These are phyloP conservation scores for Coccomyxa subellipsoidea DNA, from an alignment of 163 green algal species.

Conservation along the genomic window DNA sequence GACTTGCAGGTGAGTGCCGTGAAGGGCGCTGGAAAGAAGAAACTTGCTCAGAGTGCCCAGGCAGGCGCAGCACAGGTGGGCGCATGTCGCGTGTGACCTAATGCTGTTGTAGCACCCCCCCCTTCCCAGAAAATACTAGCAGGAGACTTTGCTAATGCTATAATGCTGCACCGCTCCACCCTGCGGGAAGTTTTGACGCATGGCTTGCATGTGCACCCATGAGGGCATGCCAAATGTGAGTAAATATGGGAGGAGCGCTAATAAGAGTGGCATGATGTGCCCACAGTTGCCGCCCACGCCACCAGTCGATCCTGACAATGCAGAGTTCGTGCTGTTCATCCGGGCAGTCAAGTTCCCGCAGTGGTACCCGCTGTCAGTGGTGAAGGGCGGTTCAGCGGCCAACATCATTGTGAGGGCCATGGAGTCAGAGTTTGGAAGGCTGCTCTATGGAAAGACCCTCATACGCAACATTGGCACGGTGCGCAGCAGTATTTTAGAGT, in stretches of 20 bases:
- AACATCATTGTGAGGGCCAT: slow-evolving; percentile 68
- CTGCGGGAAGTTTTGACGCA: too few relatives aligned
- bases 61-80: neutral
- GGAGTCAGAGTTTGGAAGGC: slow-evolving; percentile 65
- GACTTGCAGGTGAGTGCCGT: slow-evolving; percentile 2
- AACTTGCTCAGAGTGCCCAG: neutral
- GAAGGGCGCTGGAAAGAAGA: slow-evolving; percentile 7
- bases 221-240: neutral
- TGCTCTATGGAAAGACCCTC: slow-evolving; percentile 72
- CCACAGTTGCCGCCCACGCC: slow-evolving; percentile 53
- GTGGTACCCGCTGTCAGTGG: slow-evolving; percentile 77
- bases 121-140: neutral
- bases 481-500: slow-evolving; percentile 23
- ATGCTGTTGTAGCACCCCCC: neutral
- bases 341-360: slow-evolving; percentile 59
- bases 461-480: slow-evolving; percentile 74
- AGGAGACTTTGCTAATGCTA: neutral
- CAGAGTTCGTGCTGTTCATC: slow-evolving; percentile 88
- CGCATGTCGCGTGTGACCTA: neutral
- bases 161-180: too few relatives aligned
- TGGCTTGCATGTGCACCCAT: neutral
- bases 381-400: slow-evolving; percentile 69
- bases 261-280: neutral
- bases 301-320: slow-evolving; percentile 82
- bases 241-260: neutral